Conservation (phyloP, 208 protist species). For the Naegleria lovaniensis region DNA sequence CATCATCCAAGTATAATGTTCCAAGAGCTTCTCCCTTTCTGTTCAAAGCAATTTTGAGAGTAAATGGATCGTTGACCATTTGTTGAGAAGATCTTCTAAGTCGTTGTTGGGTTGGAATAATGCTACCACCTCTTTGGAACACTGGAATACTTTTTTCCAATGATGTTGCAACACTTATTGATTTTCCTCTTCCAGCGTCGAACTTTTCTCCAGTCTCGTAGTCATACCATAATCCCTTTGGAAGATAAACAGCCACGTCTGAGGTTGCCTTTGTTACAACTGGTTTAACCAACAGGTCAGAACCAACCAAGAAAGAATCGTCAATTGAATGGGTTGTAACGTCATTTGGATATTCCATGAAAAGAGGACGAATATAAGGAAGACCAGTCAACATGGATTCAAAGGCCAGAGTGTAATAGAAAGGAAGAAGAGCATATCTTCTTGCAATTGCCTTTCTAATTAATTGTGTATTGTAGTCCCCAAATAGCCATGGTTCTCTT, state of each 20-base stretch:
- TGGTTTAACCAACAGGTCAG: conserved; percentile 73
- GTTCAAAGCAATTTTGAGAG: conserved; percentile 66
- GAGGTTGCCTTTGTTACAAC: conserved; percentile 56
- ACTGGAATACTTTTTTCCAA: conserved; percentile 77
- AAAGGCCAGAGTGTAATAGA: conserved; percentile 92
- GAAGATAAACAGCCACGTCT: conserved; percentile 63
- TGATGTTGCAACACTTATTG: conserved; percentile 48
- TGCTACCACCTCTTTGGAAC: conserved; percentile 78
- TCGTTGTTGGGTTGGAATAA: conserved; percentile 80
- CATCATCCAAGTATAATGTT: conserved; percentile 61
- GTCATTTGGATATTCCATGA: conserved; percentile 83
- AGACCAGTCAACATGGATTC: conserved; percentile 63
- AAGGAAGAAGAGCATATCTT: conserved; percentile 88
- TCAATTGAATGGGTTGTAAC: conserved; percentile 60
- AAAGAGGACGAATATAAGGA: conserved; percentile 85
- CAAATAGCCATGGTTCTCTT: conserved; percentile 96
- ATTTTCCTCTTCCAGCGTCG: conserved; percentile 20
- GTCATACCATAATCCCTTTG: conserved; percentile 47
- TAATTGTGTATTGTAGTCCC: conserved; percentile 49
- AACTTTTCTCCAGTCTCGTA: conserved; percentile 33
- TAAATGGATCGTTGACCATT: conserved; percentile 80
- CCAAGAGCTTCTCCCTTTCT: conserved; percentile 37
- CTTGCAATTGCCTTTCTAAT: conserved; percentile 64
- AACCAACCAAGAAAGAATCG: conserved; percentile 78
- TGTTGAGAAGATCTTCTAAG: conserved; percentile 66